Evolutionary conservation across 2,329 filamentous ascomycete species (phyloP), one percentile per base, ranked within the genome.

Genomic region (Talaromyces sp.): DNA sequence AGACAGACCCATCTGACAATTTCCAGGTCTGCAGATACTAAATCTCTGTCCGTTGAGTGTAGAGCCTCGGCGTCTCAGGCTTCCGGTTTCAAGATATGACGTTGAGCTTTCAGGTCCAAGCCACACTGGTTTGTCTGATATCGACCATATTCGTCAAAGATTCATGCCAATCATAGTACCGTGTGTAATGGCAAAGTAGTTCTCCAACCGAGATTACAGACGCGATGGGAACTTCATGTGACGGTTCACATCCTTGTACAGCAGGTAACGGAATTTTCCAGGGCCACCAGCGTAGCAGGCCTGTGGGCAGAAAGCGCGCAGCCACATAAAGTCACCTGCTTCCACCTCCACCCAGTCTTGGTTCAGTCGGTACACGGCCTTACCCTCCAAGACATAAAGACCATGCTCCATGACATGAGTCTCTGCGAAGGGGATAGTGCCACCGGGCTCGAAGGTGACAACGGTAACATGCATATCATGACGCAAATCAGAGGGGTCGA

Each of bases 341-440:
- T 65, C 62, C 9, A 65, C 62, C 57, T 65, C 62, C 11, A 65
- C 62, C 62, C 62, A 65, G 44, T 65, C 62, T 51, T 64, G 62
- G 14, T 64, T 64, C 0, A 64, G 58, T 4, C 62, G 55, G 44
- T 64, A 64, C 7, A 64, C 62, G 16, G 60, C 62, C 41, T 64
- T 64, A 13, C 62, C 62, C 41, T 64, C 62, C 27, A 64, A 20
- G 1, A 64, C 62, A 47, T 64, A 64, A 13, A 64, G 52, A 3
- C 62, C 62, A 22, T 64, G 62, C 41, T 64, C 62, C 62, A 64
- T 64, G n/a, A 64, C 62, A 36, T 64, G 62, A 14, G 62, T 64
- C 47, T 64, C 62, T 1, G 62, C 62, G 13, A 64, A 64, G 1
- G 62, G 62, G 37, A 64, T 64, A 7, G 57, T 48, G 50, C 62